phyloP scores from a whole-genome alignment of 805 yeast species.

The Hanseniaspora lachancei region DNA sequence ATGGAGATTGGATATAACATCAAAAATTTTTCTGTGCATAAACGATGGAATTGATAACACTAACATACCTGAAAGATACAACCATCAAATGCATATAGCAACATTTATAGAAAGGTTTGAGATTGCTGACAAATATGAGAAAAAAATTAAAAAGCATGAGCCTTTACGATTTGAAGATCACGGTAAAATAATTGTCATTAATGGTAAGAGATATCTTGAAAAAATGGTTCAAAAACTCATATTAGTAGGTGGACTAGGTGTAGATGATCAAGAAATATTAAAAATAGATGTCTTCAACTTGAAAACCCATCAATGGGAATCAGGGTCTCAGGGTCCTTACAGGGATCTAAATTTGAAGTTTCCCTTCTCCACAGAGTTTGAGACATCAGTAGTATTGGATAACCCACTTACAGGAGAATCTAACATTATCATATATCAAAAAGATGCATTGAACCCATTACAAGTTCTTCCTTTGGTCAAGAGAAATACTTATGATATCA shows the following conservation, averaged over 20 bases:
- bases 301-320: slow-evolving; percentile 24
- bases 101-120: slow-evolving; percentile 33
- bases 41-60: slow-evolving; percentile 25
- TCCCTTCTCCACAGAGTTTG: slow-evolving; percentile 3
- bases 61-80: slow-evolving; percentile 33
- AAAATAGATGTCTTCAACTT: slow-evolving; percentile 25
- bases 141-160: background rate
- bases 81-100: slow-evolving; percentile 41
- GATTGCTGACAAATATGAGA: slow-evolving; percentile 14
- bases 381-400: slow-evolving; percentile 15
- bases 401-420: slow-evolving; percentile 14
- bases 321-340: slow-evolving; percentile 7
- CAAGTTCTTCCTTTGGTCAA: slow-evolving; percentile 24
- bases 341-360: background rate
- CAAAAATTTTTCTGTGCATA: slow-evolving; percentile 42
- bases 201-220: slow-evolving; percentile 19
- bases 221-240: slow-evolving; percentile 24
- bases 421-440: slow-evolving; percentile 13
- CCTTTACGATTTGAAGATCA: background rate
- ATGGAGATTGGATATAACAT: slow-evolving; percentile 50
- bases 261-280: slow-evolving; percentile 23
- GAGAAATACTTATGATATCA: slow-evolving; percentile 10
- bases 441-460: slow-evolving; percentile 21
- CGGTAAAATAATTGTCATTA: background rate
- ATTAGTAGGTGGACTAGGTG: slow-evolving; percentile 26